phyloP scores from a whole-genome alignment of 768 basidiomycete species.

The Termitomyces sp. region DNA sequence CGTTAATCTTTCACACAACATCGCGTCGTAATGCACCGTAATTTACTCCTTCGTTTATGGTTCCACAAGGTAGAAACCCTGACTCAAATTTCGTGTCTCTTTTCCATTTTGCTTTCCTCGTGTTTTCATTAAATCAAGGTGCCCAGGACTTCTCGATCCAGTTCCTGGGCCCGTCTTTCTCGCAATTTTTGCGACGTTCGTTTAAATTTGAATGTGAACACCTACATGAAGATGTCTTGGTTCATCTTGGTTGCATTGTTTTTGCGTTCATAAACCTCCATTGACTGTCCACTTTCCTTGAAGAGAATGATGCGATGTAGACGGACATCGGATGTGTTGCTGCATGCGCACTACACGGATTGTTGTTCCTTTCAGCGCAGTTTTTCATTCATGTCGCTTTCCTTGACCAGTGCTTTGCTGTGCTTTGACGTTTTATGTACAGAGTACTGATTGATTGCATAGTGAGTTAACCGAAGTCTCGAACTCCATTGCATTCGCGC shows the following conservation, averaged over 20 bases:
- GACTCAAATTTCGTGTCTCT: constrained; percentile 9
- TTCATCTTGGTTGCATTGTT: constrained; percentile 3
- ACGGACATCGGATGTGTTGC: constrained; percentile 10
- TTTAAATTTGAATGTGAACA: background rate
- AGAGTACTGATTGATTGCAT: constrained; percentile 15
- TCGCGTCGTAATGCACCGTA: constrained; percentile 12
- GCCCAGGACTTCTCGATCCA: constrained; percentile 3
- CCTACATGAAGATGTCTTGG: background rate
- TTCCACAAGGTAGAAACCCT: constrained; percentile 12
- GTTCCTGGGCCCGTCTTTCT: constrained; percentile 21
- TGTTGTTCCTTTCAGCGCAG: constrained; percentile 6
- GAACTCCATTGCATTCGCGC: constrained; percentile 3
- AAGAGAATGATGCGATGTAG: constrained; percentile 18
- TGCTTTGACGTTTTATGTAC: constrained; percentile 17
- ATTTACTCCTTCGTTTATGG: constrained; percentile 12
- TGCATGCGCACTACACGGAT: constrained; percentile 4
- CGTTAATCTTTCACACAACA: constrained; percentile 13
- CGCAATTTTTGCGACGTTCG: constrained; percentile 29
- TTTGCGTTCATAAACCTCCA: background rate
- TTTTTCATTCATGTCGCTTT: constrained; percentile 12
- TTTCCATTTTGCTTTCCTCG: constrained; percentile 14
- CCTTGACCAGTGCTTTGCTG: constrained; percentile 6
- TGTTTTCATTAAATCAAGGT: constrained; percentile 9
- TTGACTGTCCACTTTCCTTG: background rate
- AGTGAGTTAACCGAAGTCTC: constrained; percentile 14